phyloP scores from a whole-genome alignment of 495 filamentous ascomycete species.

The Durotheca rogersii region DNA sequence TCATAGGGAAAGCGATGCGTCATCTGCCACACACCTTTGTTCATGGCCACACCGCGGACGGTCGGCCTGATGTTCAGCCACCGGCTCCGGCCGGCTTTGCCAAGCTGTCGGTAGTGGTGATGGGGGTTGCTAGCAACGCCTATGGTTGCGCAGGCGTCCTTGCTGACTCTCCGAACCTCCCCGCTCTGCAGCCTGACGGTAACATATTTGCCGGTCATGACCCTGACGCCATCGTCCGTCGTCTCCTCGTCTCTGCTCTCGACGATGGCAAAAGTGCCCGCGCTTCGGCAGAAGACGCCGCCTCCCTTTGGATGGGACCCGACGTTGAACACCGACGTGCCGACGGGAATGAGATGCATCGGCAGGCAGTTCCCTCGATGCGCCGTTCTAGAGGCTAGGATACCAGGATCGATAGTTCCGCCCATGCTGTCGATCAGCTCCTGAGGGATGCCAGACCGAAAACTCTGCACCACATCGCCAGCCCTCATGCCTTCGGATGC shows the following conservation, averaged over 20 bases:
- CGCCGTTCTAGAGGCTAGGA: conserved; percentile 88
- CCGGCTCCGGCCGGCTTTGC: conserved; percentile 88
- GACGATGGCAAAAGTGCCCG: conserved; percentile 86
- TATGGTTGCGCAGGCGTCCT: conserved; percentile 90
- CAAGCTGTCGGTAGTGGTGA: conserved; percentile 83
- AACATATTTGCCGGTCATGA: conserved; percentile 64
- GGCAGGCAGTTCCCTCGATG: conserved; percentile 95
- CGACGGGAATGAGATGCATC: conserved; percentile 89
- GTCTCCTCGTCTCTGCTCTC: conserved; percentile 78
- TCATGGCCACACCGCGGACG: conserved; percentile 97
- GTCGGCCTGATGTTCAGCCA: conserved; percentile 94
- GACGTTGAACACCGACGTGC: conserved; percentile 86
- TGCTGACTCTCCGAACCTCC: conserved; percentile 81
- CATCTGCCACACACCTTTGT: conserved; percentile 62
- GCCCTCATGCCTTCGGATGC: conserved; percentile 90
- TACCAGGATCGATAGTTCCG: conserved; percentile 85
- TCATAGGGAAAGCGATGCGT: not conserved
- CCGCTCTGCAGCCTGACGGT: conserved; percentile 86
- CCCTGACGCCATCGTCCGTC: conserved; percentile 54
- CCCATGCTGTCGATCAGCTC: conserved; percentile 88
- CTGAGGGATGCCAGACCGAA: conserved; percentile 80
- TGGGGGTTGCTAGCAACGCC: conserved; percentile 91
- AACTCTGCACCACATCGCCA: conserved; percentile 89
- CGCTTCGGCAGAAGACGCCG: conserved; percentile 89
- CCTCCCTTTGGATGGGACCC: conserved; percentile 70